These are phyloP conservation scores for Sugiyamaella valdiviana DNA, from an alignment of 805 yeast genomes.

Conservation along the genomic window DNA sequence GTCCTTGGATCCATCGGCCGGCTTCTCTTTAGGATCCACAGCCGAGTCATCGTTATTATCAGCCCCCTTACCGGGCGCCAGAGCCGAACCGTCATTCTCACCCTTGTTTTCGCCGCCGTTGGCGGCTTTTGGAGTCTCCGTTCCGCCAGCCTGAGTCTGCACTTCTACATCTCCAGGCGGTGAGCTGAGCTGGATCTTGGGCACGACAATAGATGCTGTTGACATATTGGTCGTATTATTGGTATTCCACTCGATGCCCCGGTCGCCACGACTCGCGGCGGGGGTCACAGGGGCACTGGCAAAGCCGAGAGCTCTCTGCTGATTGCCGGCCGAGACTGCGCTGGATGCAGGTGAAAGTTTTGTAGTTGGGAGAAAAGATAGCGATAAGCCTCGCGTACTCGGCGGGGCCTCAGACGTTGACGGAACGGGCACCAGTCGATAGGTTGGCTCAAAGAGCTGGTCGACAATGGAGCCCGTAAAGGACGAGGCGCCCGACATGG, in stretches of 20 bases:
- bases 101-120: not conserved
- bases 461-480: conserved; percentile 10
- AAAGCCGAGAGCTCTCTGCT: not conserved
- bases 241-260: not conserved
- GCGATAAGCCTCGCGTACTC: conserved; percentile 3
- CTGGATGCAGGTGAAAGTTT: conserved; percentile 4
- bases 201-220: not conserved
- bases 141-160: not conserved
- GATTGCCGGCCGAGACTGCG: not conserved
- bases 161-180: too few relatives aligned
- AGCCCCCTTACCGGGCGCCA: conserved; percentile 11
- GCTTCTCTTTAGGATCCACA: conserved; percentile 3
- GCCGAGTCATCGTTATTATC: conserved; percentile 16
- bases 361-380: conserved; percentile 1
- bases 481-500: conserved; percentile 6
- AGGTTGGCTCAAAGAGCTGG: conserved; percentile 8
- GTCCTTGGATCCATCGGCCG: conserved; percentile 5
- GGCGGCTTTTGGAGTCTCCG: not conserved
- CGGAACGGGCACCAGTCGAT: not conserved
- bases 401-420: conserved; percentile 3
- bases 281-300: not conserved
- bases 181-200: not conserved
- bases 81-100: not conserved
- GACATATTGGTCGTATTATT: not conserved
- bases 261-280: not conserved